Evolutionary conservation across 768 basidiomycete species (phyloP).

Genomic region (Suillus subluteus): DNA sequence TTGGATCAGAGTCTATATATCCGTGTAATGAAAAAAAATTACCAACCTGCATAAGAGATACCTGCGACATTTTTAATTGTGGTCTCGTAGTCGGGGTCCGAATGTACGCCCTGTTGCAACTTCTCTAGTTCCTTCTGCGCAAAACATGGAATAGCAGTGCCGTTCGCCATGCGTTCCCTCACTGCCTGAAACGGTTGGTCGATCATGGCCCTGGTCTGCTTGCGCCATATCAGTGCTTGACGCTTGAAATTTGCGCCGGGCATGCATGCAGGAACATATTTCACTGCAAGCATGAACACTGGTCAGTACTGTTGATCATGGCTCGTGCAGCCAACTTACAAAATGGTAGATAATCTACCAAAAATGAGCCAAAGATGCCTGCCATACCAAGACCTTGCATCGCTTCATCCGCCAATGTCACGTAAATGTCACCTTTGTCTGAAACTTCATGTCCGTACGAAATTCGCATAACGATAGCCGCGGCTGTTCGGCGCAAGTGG

Average conservation of each 20-base stretch:
- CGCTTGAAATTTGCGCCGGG: slow-evolving; percentile 54
- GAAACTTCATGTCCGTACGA: slow-evolving; percentile 44
- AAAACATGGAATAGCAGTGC: slow-evolving; percentile 43
- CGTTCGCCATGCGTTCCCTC: slow-evolving; percentile 46
- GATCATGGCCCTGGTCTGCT: slow-evolving; percentile 34
- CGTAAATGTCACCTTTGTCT: slow-evolving; percentile 42
- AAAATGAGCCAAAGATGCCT: slow-evolving; percentile 46
- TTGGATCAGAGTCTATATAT: slow-evolving; percentile 14
- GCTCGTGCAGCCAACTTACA: slow-evolving; percentile 25
- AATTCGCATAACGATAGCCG: slow-evolving; percentile 44
- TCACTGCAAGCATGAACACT: slow-evolving; percentile 30
- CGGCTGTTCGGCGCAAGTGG: slow-evolving; percentile 41
- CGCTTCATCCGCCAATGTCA: slow-evolving; percentile 44
- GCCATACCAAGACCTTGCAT: slow-evolving; percentile 39
- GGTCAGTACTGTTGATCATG: background rate
- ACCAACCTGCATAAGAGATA: slow-evolving; percentile 50
- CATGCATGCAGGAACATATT: slow-evolving; percentile 52
- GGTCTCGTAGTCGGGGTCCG: slow-evolving; percentile 42
- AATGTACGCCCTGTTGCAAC: slow-evolving; percentile 28
- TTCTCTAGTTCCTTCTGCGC: slow-evolving; percentile 44
- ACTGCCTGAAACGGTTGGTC: slow-evolving; percentile 45
- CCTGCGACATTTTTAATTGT: slow-evolving; percentile 55
- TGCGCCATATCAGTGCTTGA: slow-evolving; percentile 46
- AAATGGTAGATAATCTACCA: slow-evolving; percentile 42
- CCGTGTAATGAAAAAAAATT: background rate